Base-by-base conservation (phyloP, 148 eudicot species). In the Rhododendron williamsianum region DNA sequence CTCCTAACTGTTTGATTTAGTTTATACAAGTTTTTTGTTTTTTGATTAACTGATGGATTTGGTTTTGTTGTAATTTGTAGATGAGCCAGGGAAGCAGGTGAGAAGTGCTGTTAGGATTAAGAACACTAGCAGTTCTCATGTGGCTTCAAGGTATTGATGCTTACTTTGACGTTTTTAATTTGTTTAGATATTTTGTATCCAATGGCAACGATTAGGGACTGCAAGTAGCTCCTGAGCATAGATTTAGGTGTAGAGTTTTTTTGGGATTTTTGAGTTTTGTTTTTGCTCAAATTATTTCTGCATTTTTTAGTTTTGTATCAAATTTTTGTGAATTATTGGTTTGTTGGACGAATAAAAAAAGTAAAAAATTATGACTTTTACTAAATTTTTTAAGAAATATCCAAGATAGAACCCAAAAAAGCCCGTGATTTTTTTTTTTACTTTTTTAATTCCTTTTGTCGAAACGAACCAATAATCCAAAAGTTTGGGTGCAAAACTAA, bases 71-170 rank as follows among this genome's bases (percentile, higher is more conserved):
- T 56, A 16, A 84, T 60, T 60, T 86, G 74, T 82, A 95, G 98
- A 95, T 89, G 98, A 95, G 88, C 95, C 93, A 0, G 98, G 98
- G 18, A 95, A 95, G 85, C 98, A 95, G 89, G 97, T 92, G 74
- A 92, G 89, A 81, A 95, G 98, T 86, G 98, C 98, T 83, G 92
- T 95, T 83, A 91, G 86, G 86, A 95, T 94, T 33, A 95, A 94
- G 86, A 95, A 95, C 85, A 89, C 92, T 0, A 92, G 96, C 92
- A 94, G 88, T 88, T 96, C 96, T 81, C 93, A 91, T 76, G 98
- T 95, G 58, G 99, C 99, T 67, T 96, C 89, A 96, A 96, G 98
- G 99, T 95, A 91, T 82, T 33, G 63, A 65, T 41, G 45, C 9
- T 45, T 81, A 49, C 67, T 36, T 27, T 58, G 67, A 74, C 76